Evolutionary conservation across 768 basidiomycete species (phyloP).

Genomic region (Lyophyllum shimeji): DNA sequence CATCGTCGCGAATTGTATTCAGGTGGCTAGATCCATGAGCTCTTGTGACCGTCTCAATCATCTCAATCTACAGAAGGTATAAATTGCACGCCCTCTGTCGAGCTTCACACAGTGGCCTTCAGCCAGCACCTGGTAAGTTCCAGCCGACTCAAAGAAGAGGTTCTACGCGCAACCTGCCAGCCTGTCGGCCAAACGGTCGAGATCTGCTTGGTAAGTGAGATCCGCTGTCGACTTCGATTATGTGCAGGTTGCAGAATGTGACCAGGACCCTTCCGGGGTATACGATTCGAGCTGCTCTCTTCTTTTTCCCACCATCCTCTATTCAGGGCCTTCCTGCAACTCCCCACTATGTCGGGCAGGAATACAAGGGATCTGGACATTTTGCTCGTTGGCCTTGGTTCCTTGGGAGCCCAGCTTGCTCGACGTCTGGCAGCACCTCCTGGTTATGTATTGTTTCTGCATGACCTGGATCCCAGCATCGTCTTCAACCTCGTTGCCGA

Average conservation of each 20-base stretch:
- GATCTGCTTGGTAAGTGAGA: too few relatives aligned
- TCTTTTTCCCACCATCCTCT: not conserved
- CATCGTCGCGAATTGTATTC: not conserved
- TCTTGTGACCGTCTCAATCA: not conserved
- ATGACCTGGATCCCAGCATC: slow-evolving; percentile 4
- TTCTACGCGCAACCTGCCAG: too few relatives aligned
- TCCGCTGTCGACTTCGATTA: too few relatives aligned
- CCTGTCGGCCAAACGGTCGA: too few relatives aligned
- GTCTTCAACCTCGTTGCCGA: not conserved
- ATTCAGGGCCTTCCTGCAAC: not conserved
- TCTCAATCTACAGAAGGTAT: not conserved
- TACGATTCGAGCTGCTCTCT: not conserved
- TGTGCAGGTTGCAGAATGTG: too few relatives aligned
- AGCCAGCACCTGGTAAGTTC: too few relatives aligned
- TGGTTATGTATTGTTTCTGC: slow-evolving; percentile 4
- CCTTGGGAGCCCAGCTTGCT: slow-evolving; percentile 9
- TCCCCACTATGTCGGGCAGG: not conserved
- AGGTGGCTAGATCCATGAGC: not conserved
- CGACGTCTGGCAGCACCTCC: slow-evolving; percentile 3
- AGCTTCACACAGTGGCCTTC: too few relatives aligned
- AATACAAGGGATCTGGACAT: slow-evolving; percentile 1
- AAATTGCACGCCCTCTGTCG: not conserved
- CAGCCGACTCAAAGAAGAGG: too few relatives aligned
- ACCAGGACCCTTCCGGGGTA: too few relatives aligned
- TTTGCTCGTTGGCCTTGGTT: slow-evolving; percentile 12